Evolutionary conservation across 352 stramenopile genomes (phyloP).

Genomic region (Thraustotheca clavata): DNA sequence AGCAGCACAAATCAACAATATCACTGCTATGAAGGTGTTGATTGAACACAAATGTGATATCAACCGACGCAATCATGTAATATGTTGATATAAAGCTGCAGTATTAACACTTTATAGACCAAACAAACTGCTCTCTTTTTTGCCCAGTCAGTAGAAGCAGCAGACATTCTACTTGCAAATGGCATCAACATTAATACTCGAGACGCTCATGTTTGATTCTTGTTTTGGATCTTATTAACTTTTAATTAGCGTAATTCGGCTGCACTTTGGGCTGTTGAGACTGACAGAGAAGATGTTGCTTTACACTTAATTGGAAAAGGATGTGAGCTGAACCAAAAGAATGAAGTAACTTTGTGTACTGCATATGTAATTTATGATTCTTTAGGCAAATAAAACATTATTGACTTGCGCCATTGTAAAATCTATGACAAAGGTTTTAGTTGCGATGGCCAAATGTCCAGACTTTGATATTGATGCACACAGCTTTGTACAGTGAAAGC

Average conservation of each 20-base stretch:
- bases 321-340: neutral
- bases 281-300: neutral
- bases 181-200: neutral
- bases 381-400: neutral
- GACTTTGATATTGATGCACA: neutral
- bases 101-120: neutral
- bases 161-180: neutral
- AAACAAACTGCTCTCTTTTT: conserved; percentile 3
- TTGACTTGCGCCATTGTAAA: neutral
- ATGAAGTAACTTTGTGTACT: neutral
- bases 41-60: neutral
- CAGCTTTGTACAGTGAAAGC: neutral
- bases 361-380: too few species aligned
- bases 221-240: neutral
- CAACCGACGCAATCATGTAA: neutral
- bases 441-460: neutral
- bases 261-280: neutral
- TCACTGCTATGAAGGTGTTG: neutral
- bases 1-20: neutral
- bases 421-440: neutral
- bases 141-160: neutral
- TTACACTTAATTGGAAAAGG: neutral
- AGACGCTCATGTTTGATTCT: neutral
- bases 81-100: neutral
- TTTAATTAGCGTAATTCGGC: neutral